Evolutionary conservation across 176 grass and related monocot genomes (phyloP), one percentile per base, ranked within the genome.

Genomic region (Panicum miliaceum): DNA sequence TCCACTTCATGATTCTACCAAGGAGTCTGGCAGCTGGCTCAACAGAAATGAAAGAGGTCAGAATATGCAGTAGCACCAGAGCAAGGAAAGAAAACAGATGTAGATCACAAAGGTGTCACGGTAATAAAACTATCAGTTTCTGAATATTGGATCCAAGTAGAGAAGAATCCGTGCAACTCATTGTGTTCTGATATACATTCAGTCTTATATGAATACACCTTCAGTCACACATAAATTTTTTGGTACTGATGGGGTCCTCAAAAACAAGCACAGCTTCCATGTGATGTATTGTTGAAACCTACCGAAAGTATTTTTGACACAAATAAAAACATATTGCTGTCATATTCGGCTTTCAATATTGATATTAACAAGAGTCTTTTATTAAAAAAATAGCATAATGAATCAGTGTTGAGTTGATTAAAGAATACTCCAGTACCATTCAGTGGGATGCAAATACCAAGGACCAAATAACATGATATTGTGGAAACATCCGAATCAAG

Each of bases 1-100:
- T 79, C 67, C 79, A 81, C 75, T 78, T 92, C 87, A 83, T 94
- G 78, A 90, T 68, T 53, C 75, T 26, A 42, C 22, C 75, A 45
- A 58, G 81, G 42, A 88, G 26, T 18, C 52, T 38, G 61, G 3
- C 10, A 20, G 26, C 52, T 38, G 61, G 3, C 10, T 18, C 4
- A 79, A 34, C n/a, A 47, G 4, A 59, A 20, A 38, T 22, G 16
- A 32, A 83, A 26, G 85, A 80, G 34, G 45, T 74, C 79, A 90
- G 72, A 29, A 86, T 58, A 73, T 48, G 38, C 7, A 73, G 6
- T 32, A 51, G 59, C 18, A 68, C 0, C 5, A 57, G 22, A 40
- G 6, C 12, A 67, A 78, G 8, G 43, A 72, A 77, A 64, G 16
- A 41, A 75, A 75, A 12, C 46, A 58, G 51, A 38, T 66, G 27